A percentile compares a stretch with the other conserved stretches of the same genome.
Evolutionary conservation across 768 basidiomycete species (phyloP).

Genomic region (Auriscalpium microsporum): DNA sequence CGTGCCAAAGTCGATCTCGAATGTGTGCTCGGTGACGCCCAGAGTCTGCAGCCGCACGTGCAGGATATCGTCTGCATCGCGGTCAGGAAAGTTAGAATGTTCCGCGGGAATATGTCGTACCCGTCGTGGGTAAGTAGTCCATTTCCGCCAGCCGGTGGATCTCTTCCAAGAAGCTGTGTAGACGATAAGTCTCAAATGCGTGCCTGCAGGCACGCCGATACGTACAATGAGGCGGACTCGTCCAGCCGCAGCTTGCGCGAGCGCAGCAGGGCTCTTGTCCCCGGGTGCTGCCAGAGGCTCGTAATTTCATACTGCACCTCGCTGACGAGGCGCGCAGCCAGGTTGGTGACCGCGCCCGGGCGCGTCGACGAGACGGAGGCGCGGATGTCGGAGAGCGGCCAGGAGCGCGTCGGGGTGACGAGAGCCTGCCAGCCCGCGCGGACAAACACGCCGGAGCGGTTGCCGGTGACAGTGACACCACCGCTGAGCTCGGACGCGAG

Average conservation of each 20-base stretch:
- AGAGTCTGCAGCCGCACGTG: conserved; percentile 75
- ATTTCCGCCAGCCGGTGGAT: conserved; percentile 57
- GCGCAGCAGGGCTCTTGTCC: conserved; percentile 48
- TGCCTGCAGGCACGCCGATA: conserved; percentile 2
- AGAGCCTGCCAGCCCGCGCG: conserved; percentile 67
- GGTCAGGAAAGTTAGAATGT: background rate
- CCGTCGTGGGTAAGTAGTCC: conserved; percentile 65
- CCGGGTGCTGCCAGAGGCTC: conserved; percentile 63
- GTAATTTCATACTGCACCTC: conserved; percentile 43
- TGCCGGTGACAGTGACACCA: conserved; percentile 53
- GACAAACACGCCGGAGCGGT: conserved; percentile 55
- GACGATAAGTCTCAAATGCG: background rate
- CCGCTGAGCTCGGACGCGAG: conserved; percentile 62
- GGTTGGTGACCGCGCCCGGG: conserved; percentile 36
- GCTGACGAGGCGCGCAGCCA: conserved; percentile 50
- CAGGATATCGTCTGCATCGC: conserved; percentile 56
- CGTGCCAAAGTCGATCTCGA: conserved; percentile 57
- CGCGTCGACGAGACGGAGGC: conserved; percentile 20
- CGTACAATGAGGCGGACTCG: conserved; percentile 72
- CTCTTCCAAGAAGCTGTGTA: conserved; percentile 55
- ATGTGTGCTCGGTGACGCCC: conserved; percentile 70
- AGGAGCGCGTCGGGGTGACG: conserved; percentile 37
- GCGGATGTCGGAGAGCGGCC: conserved; percentile 29
- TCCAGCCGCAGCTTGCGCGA: conserved; percentile 57
- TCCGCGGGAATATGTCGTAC: conserved; percentile 25